Conservation (phyloP, 345 rosid species). For the Brassica nigra region DNA sequence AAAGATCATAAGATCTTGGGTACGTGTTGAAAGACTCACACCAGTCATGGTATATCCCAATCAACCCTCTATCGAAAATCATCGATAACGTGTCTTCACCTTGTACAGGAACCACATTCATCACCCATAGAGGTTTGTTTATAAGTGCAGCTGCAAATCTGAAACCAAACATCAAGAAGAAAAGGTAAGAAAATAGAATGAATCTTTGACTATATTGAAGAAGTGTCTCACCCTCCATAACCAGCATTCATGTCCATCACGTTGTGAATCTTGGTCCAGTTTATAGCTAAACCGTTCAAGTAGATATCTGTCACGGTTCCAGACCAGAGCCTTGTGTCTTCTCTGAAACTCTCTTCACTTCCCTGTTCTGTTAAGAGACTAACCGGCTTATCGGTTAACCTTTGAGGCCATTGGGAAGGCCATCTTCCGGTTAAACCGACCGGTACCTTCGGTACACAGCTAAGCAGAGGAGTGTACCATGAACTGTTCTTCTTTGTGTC, state of each 20-base stretch:
- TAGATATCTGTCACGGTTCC: constrained; percentile 65
- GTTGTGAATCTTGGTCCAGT: constrained; percentile 71
- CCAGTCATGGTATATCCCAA: constrained; percentile 92
- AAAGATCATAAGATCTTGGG: constrained; percentile 78
- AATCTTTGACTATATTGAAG: constrained; percentile 43
- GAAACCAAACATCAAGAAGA: constrained; percentile 20
- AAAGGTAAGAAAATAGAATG: constrained; percentile 25
- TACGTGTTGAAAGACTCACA: constrained; percentile 83
- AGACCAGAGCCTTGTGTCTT: constrained; percentile 76
- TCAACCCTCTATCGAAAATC: constrained; percentile 77
- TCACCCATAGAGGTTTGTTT: constrained; percentile 76
- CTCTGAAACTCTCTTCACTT: constrained; percentile 39
- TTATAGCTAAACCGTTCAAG: constrained; percentile 55
- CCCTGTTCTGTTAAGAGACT: constrained; percentile 42
- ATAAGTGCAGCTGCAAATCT: constrained; percentile 88
- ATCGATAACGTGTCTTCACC: constrained; percentile 63
- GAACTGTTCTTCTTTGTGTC: constrained; percentile 45
- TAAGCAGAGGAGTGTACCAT: constrained; percentile 71
- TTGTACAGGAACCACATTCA: constrained; percentile 78
- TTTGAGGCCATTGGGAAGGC: constrained; percentile 80
- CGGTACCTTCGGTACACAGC: constrained; percentile 65
- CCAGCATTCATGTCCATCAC: constrained; percentile 97
- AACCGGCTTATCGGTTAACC: constrained; percentile 61
- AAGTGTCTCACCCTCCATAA: constrained; percentile 76
- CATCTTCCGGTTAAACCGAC: constrained; percentile 45